A percentile compares a stretch with the other conserved stretches of the same genome.
These are phyloP conservation scores for Linnemannia schmuckeri DNA, from an alignment of 192 early-diverging fungal genomes.

Conservation along the genomic window DNA sequence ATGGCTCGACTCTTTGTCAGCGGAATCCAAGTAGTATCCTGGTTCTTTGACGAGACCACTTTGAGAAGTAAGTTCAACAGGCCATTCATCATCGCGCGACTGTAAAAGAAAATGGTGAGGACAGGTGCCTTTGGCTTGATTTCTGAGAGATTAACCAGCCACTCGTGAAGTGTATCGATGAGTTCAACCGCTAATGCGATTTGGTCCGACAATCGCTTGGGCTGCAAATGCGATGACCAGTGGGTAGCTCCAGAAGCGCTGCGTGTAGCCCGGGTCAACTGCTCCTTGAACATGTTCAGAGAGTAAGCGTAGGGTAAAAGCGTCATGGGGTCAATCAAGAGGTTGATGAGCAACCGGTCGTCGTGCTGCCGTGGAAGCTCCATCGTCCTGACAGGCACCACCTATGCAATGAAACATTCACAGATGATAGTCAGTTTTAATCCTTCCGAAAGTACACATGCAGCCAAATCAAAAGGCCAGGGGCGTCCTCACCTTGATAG, in stretches of 20 bases:
- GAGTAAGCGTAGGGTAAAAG: slow-evolving; percentile 29
- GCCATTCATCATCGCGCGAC: background rate
- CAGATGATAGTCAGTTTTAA: background rate
- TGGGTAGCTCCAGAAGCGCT: background rate
- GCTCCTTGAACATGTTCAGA: slow-evolving; percentile 29
- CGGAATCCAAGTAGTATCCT: background rate
- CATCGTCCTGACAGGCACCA: slow-evolving; percentile 25
- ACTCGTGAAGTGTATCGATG: slow-evolving; percentile 35
- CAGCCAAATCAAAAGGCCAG: background rate
- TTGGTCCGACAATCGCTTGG: background rate
- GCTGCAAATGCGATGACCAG: background rate
- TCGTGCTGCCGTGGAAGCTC: slow-evolving; percentile 24
- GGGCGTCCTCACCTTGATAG: background rate
- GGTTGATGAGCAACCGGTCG: slow-evolving; percentile 32
- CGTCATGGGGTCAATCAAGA: slow-evolving; percentile 25
- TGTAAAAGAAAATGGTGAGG: slow-evolving; percentile 43
- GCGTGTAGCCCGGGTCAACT: background rate
- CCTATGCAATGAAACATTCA: background rate
- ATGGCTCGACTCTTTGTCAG: slow-evolving; percentile 23
- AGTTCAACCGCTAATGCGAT: slow-evolving; percentile 12
- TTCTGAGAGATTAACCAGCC: slow-evolving; percentile 23
- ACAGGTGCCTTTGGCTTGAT: slow-evolving; percentile 19
- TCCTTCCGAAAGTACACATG: background rate
- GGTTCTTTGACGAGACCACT: slow-evolving; percentile 3
- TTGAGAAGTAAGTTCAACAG: slow-evolving; percentile 25